Conservation (phyloP, 2,329 filamentous ascomycete species). For the Colletotrichum ledebouriae region DNA sequence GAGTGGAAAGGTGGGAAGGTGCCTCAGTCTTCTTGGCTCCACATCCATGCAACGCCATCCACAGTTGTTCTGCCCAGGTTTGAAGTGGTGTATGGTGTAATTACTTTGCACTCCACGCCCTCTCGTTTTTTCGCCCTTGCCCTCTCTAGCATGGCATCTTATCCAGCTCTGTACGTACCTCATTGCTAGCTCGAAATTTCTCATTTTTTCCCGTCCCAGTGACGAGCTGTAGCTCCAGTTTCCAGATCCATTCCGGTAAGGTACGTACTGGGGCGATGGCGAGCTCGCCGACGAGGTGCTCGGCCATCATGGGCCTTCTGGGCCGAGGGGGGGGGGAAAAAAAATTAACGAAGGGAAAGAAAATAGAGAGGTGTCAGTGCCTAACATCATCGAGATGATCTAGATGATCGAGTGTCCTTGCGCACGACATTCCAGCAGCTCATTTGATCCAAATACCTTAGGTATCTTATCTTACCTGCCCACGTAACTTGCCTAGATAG, state of each 20-base stretch:
- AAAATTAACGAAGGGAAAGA: background rate
- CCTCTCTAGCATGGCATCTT: slow-evolving; percentile 13
- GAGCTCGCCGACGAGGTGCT: slow-evolving; percentile 30
- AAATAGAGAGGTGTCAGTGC: background rate
- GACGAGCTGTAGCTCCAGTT: background rate
- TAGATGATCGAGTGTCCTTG: slow-evolving; percentile 3
- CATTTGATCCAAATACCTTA: slow-evolving; percentile 13
- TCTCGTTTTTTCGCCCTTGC: slow-evolving; percentile 6
- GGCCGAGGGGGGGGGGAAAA: background rate
- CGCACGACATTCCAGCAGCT: background rate
- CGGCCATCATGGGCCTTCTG: slow-evolving; percentile 20
- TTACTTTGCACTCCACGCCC: no score
- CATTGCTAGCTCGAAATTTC: slow-evolving; percentile 3
- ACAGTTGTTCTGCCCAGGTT: background rate
- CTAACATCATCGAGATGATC: slow-evolving; percentile 17
- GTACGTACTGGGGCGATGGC: slow-evolving; percentile 15
- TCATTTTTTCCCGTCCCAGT: background rate
- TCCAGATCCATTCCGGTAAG: background rate
- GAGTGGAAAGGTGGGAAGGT: slow-evolving; percentile 2
- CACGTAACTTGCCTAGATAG: no score
- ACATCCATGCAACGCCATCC: slow-evolving; percentile 3
- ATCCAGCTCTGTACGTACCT: slow-evolving; percentile 9
- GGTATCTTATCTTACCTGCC: no score
- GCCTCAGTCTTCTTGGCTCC: background rate
- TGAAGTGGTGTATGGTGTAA: no score